Evolutionary conservation across 2,329 filamentous ascomycete species (phyloP), one percentile per base, ranked within the genome.

Genomic region (Ascosphaera apis): DNA sequence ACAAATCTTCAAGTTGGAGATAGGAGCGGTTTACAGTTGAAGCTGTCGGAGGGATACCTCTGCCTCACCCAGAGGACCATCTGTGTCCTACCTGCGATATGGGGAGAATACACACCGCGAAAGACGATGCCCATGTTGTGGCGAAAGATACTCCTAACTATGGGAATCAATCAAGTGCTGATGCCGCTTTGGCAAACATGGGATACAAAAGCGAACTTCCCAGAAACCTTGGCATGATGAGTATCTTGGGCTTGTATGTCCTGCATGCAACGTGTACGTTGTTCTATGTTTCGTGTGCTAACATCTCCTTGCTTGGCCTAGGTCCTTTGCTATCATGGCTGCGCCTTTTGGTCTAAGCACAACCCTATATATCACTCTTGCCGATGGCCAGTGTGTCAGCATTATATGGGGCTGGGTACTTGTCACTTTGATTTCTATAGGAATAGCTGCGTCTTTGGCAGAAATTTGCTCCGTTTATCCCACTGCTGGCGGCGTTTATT

Each of bases 321-420:
- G 58, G 42, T 76, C 72, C 32, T 80, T 80, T 48, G 75, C 74
- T 36, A 79, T 81, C 51, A 79, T 80, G 72, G 74, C 74, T 8
- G 72, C 72, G 8, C 72, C 72, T 1, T 76, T 72, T 44, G 74
- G 74, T 25, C 59, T 78, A 27, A 69, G 63, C 19, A 78, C 75
- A 12, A 79, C 74, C 1, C 59, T 80, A 41, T 72, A 69, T 53
- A 74, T 77, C 48, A 71, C 69, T 15, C 60, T 80, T 18, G 66
- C 66, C 13, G 72, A 79, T 50, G 76, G 76, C 15, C 70, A 76
- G 50, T 64, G 63, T 31, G 74, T 79, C 12, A 76, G 72, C 16
- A 64, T 79, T 30, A 56, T 80, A 43, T 80, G 69, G 63, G 76
- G 76, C 30, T 80, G 67, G 72, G 63, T 76, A 2, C 52, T 76